Base-by-base conservation (phyloP, 106 monocot genomes). In the Posidonia australis region DNA sequence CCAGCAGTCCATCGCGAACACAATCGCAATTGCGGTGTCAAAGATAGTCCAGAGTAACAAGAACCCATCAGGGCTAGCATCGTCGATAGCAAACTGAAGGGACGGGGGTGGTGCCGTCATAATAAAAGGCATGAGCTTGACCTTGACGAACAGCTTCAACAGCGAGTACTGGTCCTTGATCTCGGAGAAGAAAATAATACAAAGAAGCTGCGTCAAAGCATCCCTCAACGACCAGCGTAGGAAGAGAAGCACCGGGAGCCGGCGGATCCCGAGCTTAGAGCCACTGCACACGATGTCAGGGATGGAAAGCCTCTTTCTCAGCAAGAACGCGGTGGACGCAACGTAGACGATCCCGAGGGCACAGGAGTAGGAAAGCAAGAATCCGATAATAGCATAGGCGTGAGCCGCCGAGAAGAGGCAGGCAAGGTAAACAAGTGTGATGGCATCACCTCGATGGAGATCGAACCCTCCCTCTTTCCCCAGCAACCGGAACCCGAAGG, bases 101-200 rank as follows among this genome's bases (percentile, higher is more conserved):
- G 54, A 71, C 14, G 78, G 26, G 14, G 77, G 64, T 1, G 60
- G 26, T 26, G 70, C 70, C n/a, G 82, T 67, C 22, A 78, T 68
- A 19, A 79, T 77, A 68, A 82, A 85, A 41, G 89, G 84, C 79
- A 85, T 81, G 46, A 82, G 76, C 77, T 82, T 85, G 42, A 74
- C 78, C 54, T 54, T 71, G 24, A 85, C 55, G 19, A 84, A 82
- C 13, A 89, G 79, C 62, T 85, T 89, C 57, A 89, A 82, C 14
- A 82, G 61, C 65, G 67, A 66, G 10, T 24, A 31, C 69, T 82
- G 76, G 51, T 85, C 81, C 13, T 29, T 56, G 47, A 85, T 57
- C 45, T 81, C 77, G n/a, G 79, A 74, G 27, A 89, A 79, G 69
- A 84, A 84, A 56, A 70, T 67, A 32, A 82, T 59, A 48, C 66